Evolutionary conservation across 768 basidiomycete species (phyloP), one percentile per base, ranked within the genome.

Genomic region (Lactarius vividus): DNA sequence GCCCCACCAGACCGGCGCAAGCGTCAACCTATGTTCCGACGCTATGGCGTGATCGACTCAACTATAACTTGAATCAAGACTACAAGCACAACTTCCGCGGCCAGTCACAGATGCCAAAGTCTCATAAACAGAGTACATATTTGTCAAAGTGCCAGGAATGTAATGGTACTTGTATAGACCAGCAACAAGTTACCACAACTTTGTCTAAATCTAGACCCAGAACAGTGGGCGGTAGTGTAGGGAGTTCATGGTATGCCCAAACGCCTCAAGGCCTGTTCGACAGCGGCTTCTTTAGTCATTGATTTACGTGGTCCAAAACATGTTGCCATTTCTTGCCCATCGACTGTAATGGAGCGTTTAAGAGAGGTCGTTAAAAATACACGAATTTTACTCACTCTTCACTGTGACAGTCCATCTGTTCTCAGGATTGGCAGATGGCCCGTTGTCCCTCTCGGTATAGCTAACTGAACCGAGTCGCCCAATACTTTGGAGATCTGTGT

Each of bases 251-350:
- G 26, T 33, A 61, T 9, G 11, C 70, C 71, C 42, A 78, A 65
- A 3, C 16, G 55, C 42, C 35, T 28, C 53, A 77, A 62, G 35
- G 75, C 75, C 46, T 74, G 69, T 33, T 62, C 57, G 0, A 77
- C 77, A 23, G 79, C 78, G 37, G 60, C 65, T 49, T 80, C 77
- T 66, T 74, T 78, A 9, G 78, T 78, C 1, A 56, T 57, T 11
- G 76, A 71, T 69, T 86, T 84, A 53, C 77, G 77, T 3, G 71
- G 9, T 35, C 13, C 84, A 1, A 71, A 75, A 6, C 80, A 85
- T 13, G 75, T 77, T 35, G 85, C 87, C 73, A 78, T 79, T 9
- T 78, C 74, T 63, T 33, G 16, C 37, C 69, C 69, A 9, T 55
- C 16, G 23, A 70, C 69, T 70, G 35, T 26, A 13, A 28, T 40